Evolutionary conservation across 768 basidiomycete species (phyloP).

Genomic region (Rhizopogon rudus): DNA sequence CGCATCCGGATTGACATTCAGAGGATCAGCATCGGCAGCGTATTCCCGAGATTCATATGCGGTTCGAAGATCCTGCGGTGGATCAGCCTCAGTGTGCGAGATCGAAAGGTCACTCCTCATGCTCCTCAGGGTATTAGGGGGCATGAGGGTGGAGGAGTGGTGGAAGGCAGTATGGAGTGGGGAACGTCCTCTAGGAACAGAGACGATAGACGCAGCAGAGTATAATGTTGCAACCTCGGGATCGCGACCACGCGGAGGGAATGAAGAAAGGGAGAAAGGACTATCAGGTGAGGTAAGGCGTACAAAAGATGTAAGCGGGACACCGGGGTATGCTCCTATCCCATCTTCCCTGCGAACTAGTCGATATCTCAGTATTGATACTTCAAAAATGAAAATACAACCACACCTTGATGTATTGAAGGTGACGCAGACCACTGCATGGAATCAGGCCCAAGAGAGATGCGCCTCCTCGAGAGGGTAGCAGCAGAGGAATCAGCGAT

Average conservation of each 20-base stretch:
- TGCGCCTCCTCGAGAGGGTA: conserved; percentile 4
- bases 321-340: conserved; percentile 42
- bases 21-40: conserved; percentile 67
- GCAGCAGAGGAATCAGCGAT: conserved; percentile 8
- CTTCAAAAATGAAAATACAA: neutral
- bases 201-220: conserved; percentile 78
- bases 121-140: conserved; percentile 21
- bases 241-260: conserved; percentile 43
- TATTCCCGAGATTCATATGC: conserved; percentile 73
- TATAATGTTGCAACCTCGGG: conserved; percentile 83
- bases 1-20: conserved; percentile 54
- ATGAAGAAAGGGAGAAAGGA: conserved; percentile 40
- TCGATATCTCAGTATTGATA: neutral
- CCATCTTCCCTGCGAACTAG: conserved; percentile 12
- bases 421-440: conserved; percentile 8
- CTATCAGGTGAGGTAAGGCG: conserved; percentile 65
- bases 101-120: conserved; percentile 14
- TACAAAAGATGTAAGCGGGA: conserved; percentile 70
- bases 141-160: conserved; percentile 20
- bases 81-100: conserved; percentile 23
- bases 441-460: conserved; percentile 13
- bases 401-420: conserved; percentile 15
- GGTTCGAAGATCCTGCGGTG: conserved; percentile 35
- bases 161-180: conserved; percentile 32
- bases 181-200: conserved; percentile 46